Conservation (phyloP, 441 rosid species). For the Macaranga tanarius region DNA sequence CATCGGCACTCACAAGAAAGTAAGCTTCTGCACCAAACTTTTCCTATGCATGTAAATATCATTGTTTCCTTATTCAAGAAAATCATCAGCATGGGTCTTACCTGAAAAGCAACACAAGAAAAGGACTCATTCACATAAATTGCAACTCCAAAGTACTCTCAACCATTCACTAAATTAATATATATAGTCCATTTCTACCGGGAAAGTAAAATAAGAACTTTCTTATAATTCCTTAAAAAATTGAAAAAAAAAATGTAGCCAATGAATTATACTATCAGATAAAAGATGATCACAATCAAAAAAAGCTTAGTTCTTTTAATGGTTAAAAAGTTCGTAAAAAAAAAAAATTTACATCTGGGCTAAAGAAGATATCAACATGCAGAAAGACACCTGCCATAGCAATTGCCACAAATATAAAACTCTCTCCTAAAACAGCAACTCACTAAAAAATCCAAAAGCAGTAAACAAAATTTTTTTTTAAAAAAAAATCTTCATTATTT, state of each 20-base stretch:
- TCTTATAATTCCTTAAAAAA: background rate
- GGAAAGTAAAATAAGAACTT: slow-evolving; percentile 22
- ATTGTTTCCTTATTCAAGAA: slow-evolving; percentile 11
- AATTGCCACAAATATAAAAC: background rate
- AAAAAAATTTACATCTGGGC: background rate
- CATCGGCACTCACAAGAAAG: slow-evolving; percentile 38
- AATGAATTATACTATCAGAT: background rate
- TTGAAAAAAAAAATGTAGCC: background rate
- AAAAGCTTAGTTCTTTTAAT: background rate
- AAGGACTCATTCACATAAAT: slow-evolving; percentile 23
- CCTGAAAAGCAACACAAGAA: slow-evolving; percentile 17
- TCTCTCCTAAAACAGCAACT: slow-evolving; percentile 11
- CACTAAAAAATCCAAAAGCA: slow-evolving; percentile 6
- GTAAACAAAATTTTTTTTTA: background rate
- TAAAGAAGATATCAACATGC: slow-evolving; percentile 17
- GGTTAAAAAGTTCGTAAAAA: background rate
- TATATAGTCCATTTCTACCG: slow-evolving; percentile 26
- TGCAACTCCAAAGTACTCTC: slow-evolving; percentile 25
- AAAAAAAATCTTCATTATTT: no score
- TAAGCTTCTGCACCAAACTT: background rate
- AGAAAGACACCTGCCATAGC: slow-evolving; percentile 20
- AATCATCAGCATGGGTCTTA: slow-evolving; percentile 14
- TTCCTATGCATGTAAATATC: slow-evolving; percentile 4
- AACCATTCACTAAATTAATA: slow-evolving; percentile 23
- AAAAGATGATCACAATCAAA: background rate